These are phyloP conservation scores for Diphasiastrum complanatum DNA, from an alignment of 83 land plant species.

Conservation along the genomic window DNA sequence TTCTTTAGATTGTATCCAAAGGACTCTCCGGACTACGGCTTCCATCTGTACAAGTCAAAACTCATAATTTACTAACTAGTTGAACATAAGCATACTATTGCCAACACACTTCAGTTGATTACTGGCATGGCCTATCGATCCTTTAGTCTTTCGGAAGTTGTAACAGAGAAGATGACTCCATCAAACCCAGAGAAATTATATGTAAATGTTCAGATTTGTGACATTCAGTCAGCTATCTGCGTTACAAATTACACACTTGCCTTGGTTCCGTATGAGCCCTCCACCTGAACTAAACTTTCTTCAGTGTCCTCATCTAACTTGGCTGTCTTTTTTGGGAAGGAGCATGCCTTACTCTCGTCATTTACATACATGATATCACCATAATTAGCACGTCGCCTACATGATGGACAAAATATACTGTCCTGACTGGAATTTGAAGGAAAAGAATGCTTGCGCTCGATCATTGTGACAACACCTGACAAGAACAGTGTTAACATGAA, in stretches of 20 bases:
- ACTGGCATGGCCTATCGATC: too few relatives aligned
- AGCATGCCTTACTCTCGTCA: slow-evolving; percentile 33
- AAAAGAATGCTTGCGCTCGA: slow-evolving; percentile 32
- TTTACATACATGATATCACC: slow-evolving; percentile 66
- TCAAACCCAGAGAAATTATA: too few relatives aligned
- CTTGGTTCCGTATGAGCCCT: slow-evolving; percentile 99
- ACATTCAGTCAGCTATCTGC: too few relatives aligned
- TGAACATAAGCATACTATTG: too few relatives aligned
- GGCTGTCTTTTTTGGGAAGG: slow-evolving; percentile 5
- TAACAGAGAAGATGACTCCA: too few relatives aligned
- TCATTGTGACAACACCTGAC: slow-evolving; percentile 71
- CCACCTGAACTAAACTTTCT: slow-evolving; percentile 47
- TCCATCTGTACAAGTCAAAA: slow-evolving; percentile 87
- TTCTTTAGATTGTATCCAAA: slow-evolving; percentile 60
- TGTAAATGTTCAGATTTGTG: too few relatives aligned
- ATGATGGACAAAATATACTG: slow-evolving; percentile 80
- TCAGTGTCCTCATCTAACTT: slow-evolving; percentile 13
- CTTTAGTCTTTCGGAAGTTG: too few relatives aligned
- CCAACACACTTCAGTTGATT: too few relatives aligned
- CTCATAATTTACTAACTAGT: too few relatives aligned
- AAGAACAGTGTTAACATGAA: too few relatives aligned
- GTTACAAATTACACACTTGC: slow-evolving; percentile 36
- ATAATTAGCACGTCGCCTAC: slow-evolving; percentile 60
- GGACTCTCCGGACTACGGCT: slow-evolving; percentile 76
- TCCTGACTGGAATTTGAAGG: slow-evolving; percentile 25